These are phyloP conservation scores for Backusella liffmaniae DNA, from an alignment of 192 early-diverging fungal species.

Conservation along the genomic window DNA sequence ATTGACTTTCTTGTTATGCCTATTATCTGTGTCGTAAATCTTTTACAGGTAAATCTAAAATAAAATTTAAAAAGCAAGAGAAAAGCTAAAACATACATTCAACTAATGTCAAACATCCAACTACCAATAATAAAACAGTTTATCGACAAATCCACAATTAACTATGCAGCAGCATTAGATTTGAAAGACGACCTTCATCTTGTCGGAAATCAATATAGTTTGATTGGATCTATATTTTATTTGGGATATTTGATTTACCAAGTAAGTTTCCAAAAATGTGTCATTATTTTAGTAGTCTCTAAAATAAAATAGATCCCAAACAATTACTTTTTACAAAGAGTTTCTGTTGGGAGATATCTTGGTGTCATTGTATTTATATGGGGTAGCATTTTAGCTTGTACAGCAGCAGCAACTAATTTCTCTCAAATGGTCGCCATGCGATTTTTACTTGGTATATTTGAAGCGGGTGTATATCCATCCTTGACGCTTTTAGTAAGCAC, in stretches of 20 bases:
- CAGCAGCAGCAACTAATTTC: slow-evolving; percentile 21
- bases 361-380: slow-evolving; percentile 26
- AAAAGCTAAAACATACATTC: background rate
- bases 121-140: slow-evolving; percentile 2
- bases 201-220: slow-evolving; percentile 21
- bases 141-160: slow-evolving; percentile 30
- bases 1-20: slow-evolving; percentile 28
- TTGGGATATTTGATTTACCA: slow-evolving; percentile 27
- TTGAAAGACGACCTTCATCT: slow-evolving; percentile 22
- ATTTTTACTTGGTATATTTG: slow-evolving; percentile 32
- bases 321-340: slow-evolving; percentile 29
- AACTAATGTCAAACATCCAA: background rate
- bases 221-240: slow-evolving; percentile 33
- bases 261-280: background rate
- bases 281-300: background rate
- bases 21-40: slow-evolving; percentile 24
- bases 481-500: slow-evolving; percentile 26
- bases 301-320: slow-evolving; percentile 26
- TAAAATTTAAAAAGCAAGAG: background rate
- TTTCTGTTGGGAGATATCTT: slow-evolving; percentile 17
- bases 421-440: slow-evolving; percentile 28
- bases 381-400: slow-evolving; percentile 21
- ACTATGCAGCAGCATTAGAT: slow-evolving; percentile 24
- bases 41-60: slow-evolving; percentile 25
- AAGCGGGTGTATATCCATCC: slow-evolving; percentile 30